Conservation (phyloP, 768 basidiomycete genomes). For the Termitomyces sp. region DNA sequence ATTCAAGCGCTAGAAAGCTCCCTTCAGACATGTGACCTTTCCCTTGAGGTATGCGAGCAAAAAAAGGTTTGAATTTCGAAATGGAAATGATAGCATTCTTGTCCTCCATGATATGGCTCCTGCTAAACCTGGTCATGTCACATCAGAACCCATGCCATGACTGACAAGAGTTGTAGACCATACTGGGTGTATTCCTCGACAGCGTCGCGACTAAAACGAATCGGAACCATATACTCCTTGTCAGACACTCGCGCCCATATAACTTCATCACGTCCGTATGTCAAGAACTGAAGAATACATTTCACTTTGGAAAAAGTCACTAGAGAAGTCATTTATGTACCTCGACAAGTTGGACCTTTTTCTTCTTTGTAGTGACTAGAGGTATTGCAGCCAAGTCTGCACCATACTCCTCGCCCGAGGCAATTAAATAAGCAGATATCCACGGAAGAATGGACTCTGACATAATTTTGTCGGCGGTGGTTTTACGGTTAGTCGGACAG, state of each 20-base stretch:
- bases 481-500: neutral
- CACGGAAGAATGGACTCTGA: conserved; percentile 42
- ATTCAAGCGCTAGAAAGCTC: conserved; percentile 48
- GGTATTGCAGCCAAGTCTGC: conserved; percentile 34
- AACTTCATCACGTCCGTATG: conserved; percentile 38
- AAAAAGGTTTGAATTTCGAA: conserved; percentile 44
- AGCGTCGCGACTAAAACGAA: conserved; percentile 51
- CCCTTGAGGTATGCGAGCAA: conserved; percentile 45
- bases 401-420: conserved; percentile 47
- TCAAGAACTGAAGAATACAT: conserved; percentile 43
- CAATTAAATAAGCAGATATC: conserved; percentile 49
- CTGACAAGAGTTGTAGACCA: conserved; percentile 8
- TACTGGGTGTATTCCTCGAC: conserved; percentile 36
- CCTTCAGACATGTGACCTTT: conserved; percentile 32
- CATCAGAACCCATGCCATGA: too few species aligned
- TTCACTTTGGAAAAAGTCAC: neutral
- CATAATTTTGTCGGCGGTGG: conserved; percentile 20
- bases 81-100: conserved; percentile 44
- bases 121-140: conserved; percentile 11
- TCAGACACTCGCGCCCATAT: conserved; percentile 67
- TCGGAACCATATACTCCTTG: conserved; percentile 41
- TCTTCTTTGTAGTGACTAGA: conserved; percentile 26
- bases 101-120: conserved; percentile 36
- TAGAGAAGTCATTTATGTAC: conserved; percentile 22
- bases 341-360: conserved; percentile 56